phyloP scores from a whole-genome alignment of 441 rosid genomes.

The Populus trichocarpa region DNA sequence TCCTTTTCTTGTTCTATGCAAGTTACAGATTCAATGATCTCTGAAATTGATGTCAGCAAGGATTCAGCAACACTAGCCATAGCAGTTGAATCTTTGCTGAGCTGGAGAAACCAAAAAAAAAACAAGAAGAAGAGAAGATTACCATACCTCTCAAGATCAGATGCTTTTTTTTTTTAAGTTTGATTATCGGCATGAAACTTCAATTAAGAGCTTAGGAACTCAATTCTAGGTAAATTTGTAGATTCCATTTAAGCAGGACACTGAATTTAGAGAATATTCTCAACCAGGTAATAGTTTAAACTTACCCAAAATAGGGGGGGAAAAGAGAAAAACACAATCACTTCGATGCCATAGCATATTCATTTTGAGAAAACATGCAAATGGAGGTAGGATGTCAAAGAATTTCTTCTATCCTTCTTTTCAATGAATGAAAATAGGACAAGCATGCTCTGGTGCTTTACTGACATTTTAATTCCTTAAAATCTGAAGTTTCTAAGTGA shows the following conservation, averaged over 20 bases:
- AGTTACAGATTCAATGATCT: slow-evolving; percentile 40
- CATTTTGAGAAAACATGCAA: not conserved
- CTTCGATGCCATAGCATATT: not conserved
- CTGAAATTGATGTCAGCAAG: slow-evolving; percentile 51
- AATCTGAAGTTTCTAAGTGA: not conserved
- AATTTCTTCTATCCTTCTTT: not conserved
- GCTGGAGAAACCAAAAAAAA: slow-evolving; percentile 30
- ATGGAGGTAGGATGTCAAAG: not conserved
- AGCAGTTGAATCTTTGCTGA: slow-evolving; percentile 29
- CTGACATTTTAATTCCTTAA: not conserved
- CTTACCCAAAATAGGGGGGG: not conserved
- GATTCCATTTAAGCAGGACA: not conserved
- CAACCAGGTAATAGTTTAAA: not conserved
- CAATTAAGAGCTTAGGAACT: not conserved
- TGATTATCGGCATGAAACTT: not conserved
- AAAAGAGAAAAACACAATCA: not conserved
- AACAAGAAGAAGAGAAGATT: not conserved
- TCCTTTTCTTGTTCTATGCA: slow-evolving; percentile 39
- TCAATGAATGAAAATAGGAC: not conserved
- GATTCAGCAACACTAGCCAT: slow-evolving; percentile 33
- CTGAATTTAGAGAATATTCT: not conserved
- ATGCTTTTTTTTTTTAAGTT: not conserved
- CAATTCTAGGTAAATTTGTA: not conserved
- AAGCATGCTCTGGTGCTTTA: not conserved
- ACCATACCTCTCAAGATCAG: not conserved